Base-by-base conservation (phyloP, 768 basidiomycete species). In the Lactarius evosmus region DNA sequence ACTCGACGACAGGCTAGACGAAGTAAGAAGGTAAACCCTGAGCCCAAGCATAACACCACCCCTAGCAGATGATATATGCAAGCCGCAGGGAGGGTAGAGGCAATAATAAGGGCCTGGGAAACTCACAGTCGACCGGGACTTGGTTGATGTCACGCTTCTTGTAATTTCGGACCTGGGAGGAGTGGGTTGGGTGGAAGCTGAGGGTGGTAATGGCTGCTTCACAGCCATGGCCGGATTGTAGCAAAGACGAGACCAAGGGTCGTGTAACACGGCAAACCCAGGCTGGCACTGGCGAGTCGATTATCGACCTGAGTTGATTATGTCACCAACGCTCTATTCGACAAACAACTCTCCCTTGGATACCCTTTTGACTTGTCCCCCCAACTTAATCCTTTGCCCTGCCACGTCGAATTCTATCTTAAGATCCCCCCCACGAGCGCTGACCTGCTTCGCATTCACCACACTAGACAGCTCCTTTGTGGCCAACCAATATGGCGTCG, bases 1-100 rank as follows among this genome's bases (percentile, higher is more conserved):
- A 89, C 74, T 97, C 95, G 61, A 95, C 91, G 2, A 86, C 86
- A 62, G 88, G 89, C 86, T 90, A 33, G 27, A 60, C 33, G 17
- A 33, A 55, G 33, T 30, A 3, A 9, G 22, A 22, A 33, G 29
- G 58, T 61, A 34, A 60, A 49, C 22, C 19, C 40, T 2, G 46
- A 16, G 44, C 2, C 14, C n/a, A 19, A 7, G 5, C 34, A 25
- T 1, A 16, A 30, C 7, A 17, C 12, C 44, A 30, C 25, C 7
- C 17, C 11, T n/a, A 50, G 38, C 14, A 30, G 44, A 49, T 0
- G 27, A 22, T 55, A 30, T 60, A n/a, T 6, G 59, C 40, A 44
- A 9, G 22, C 22, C 22, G 38, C 38, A 40, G 36, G 16, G 6
- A 25, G 17, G 29, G 34, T 3, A 3, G 30, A 1, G 33, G 52